Evolutionary conservation across 164 flowering plant genomes (phyloP), one percentile per base, ranked within the genome.

Genomic region (Malania oleifera): DNA sequence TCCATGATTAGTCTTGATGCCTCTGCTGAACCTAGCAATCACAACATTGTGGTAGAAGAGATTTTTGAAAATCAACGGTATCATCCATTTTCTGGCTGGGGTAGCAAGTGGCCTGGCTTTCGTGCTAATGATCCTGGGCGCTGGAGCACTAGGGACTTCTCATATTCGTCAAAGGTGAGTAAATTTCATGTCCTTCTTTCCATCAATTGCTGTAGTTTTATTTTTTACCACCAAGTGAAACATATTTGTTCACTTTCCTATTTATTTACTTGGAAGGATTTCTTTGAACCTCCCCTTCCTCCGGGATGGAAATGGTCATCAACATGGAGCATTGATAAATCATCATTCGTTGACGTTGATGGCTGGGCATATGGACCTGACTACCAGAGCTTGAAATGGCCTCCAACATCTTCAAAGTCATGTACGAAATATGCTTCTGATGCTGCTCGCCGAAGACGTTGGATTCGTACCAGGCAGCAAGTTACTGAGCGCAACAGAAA

Each of bases 301-400:
- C 52, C 77, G 56, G 87, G 89, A 59, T 87, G 95, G 91, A 66
- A 63, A 52, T 87, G 91, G 95, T 58, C 67, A 48, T 83, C 91
- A 58, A 41, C 77, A 1, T 87, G 95, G 95, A 67, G 67, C 27
- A 56, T 83, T 60, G 91, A 85, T 63, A 87, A 77, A 60, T 67
- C 83, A 13, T 64, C 65, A 19, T 76, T 64, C 70, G 89, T 82
- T 47, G 95, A 87, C 53, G 45, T n/a, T 40, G 91, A 85, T 65
- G 95, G 95, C 41, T 87, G 95, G 95, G 82, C 77, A 45, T 87
- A 85, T 80, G 91, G 81, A 24, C 62, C 84, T 67, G 87, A 83
- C 50, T 83, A 69, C 75, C 77, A 70, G 24, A 74, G 67, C 66
- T 59, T 85, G 54, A 75, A 68, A 60, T 87, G 91, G 95, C 95